Conservation (phyloP, 257 asterid genomes). For the Solanum corneliomulleri region DNA sequence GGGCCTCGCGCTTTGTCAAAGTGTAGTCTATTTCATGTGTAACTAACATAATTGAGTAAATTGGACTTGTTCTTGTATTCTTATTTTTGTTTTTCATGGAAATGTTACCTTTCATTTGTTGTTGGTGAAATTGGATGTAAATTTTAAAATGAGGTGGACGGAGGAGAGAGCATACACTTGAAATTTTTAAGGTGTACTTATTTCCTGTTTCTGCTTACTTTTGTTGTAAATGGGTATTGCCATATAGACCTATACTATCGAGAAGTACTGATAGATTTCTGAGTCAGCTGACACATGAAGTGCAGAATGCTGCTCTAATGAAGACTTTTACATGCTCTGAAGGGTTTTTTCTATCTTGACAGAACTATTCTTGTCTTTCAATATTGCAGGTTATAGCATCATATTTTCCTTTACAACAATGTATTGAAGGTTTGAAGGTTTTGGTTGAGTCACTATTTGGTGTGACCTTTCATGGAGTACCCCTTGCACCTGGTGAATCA, state of each 20-base stretch:
- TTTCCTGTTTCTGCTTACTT: neutral
- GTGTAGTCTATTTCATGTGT: neutral
- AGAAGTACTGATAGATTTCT: neutral
- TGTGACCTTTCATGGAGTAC: slow-evolving; percentile 43
- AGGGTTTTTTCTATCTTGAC: neutral
- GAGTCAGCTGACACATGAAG: neutral
- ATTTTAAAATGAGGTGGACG: neutral
- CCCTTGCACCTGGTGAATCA: slow-evolving; percentile 88
- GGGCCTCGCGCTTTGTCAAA: neutral
- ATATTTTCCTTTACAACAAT: slow-evolving; percentile 62
- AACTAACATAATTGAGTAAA: neutral
- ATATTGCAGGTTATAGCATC: slow-evolving; percentile 57
- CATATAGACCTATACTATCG: neutral
- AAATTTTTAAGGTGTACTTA: neutral
- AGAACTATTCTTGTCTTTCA: neutral
- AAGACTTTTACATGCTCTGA: neutral
- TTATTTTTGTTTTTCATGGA: neutral
- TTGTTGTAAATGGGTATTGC: neutral
- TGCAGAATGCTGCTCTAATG: neutral
- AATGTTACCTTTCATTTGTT: neutral
- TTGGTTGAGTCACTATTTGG: slow-evolving; percentile 83
- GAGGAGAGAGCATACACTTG: neutral
- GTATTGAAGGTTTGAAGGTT: slow-evolving; percentile 82
- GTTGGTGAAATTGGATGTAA: neutral
- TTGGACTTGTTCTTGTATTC: neutral